These are phyloP conservation scores for Penicillium herquei DNA, from an alignment of 495 filamentous ascomycete species.

Conservation along the genomic window DNA sequence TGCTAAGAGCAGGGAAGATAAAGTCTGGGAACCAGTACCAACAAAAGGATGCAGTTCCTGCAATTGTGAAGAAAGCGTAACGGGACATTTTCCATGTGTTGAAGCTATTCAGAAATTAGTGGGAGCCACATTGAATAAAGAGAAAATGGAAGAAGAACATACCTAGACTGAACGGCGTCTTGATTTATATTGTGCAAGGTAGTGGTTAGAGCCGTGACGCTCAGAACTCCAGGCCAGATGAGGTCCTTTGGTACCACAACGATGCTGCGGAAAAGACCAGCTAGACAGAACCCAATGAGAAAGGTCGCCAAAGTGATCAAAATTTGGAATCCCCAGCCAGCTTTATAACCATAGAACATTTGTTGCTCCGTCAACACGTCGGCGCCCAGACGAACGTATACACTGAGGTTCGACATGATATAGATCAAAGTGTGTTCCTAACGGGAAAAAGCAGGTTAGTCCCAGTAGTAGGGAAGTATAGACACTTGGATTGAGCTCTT, in stretches of 20 bases:
- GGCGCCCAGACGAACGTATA: constrained; percentile 57
- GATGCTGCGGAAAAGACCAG: constrained; percentile 61
- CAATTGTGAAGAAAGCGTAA: constrained; percentile 73
- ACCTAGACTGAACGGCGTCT: constrained; percentile 12
- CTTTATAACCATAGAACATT: constrained; percentile 61
- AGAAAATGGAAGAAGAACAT: constrained; percentile 17
- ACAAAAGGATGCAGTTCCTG: constrained; percentile 53
- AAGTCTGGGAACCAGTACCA: constrained; percentile 86
- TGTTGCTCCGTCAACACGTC: constrained; percentile 61
- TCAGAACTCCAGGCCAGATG: constrained; percentile 83
- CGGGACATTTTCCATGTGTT: constrained; percentile 78
- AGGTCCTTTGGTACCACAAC: constrained; percentile 77
- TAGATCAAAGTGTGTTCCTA: constrained; percentile 69
- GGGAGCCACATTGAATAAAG: constrained; percentile 11
- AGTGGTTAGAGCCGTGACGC: constrained; percentile 77
- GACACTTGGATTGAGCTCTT: background rate
- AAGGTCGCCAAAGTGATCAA: constrained; percentile 40
- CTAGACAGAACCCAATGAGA: constrained; percentile 52
- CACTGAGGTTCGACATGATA: constrained; percentile 55
- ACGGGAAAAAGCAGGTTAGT: background rate
- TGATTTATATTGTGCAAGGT: constrained; percentile 61
- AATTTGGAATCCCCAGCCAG: constrained; percentile 56
- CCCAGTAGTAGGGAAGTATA: background rate
- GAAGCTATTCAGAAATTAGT: constrained; percentile 37
- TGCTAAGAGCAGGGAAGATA: constrained; percentile 75